Evolutionary conservation across 2,329 filamentous ascomycete genomes (phyloP).

Genomic region (Coniella vitis): DNA sequence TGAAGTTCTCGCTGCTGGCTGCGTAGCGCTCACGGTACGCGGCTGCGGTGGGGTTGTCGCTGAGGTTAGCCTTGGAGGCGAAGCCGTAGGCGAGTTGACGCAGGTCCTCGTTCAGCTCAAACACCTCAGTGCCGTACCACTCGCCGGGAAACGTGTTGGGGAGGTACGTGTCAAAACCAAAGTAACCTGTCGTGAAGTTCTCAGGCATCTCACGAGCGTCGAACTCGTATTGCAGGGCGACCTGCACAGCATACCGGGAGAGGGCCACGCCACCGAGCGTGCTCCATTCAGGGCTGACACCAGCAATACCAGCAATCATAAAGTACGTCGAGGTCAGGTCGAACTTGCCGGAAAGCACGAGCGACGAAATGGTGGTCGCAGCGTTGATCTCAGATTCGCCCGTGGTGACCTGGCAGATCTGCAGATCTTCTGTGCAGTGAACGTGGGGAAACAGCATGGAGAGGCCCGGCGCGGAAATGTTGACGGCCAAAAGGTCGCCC

Average conservation of each 20-base stretch:
- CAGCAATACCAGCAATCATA: constrained; percentile 64
- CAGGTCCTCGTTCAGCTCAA: constrained; percentile 56
- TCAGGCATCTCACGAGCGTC: constrained; percentile 60
- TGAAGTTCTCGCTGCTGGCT: constrained; percentile 31
- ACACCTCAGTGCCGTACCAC: constrained; percentile 64
- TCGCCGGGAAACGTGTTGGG: constrained; percentile 51
- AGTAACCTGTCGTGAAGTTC: constrained; percentile 62
- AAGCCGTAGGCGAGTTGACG: constrained; percentile 45
- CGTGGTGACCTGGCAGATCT: constrained; percentile 62
- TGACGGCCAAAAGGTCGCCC: constrained; percentile 49
- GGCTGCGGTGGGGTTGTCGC: constrained; percentile 40
- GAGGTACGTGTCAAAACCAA: constrained; percentile 51
- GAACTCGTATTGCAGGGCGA: constrained; percentile 70
- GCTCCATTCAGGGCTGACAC: constrained; percentile 61
- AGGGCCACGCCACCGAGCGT: constrained; percentile 63
- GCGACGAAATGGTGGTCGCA: constrained; percentile 56
- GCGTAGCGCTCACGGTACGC: constrained; percentile 50
- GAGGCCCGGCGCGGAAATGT: constrained; percentile 54
- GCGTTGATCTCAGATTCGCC: constrained; percentile 72
- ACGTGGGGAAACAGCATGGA: constrained; percentile 59
- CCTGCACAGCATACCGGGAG: constrained; percentile 63
- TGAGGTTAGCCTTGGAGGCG: constrained; percentile 44
- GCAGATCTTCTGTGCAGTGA: constrained; percentile 54
- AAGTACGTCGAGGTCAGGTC: constrained; percentile 64
- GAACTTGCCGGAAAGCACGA: constrained; percentile 56